Evolutionary conservation across 805 yeast genomes (phyloP).

Genomic region (Candida krabiensis): DNA sequence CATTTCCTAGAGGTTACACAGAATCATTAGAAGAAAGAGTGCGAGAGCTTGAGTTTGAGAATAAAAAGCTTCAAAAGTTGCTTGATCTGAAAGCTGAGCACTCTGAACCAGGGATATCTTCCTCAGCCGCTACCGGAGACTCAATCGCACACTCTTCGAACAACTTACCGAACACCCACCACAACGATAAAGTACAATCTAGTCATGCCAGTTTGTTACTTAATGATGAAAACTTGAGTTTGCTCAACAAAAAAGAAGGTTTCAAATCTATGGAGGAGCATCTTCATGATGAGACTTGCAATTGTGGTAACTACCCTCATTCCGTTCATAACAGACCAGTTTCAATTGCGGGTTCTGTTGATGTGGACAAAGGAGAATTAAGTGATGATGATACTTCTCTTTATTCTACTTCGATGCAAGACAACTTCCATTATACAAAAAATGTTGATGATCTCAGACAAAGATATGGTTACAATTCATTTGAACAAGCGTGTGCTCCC

Average conservation of each 20-base stretch:
- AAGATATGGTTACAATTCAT: conserved; percentile 36
- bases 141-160: neutral
- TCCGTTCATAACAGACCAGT: conserved; percentile 64
- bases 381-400: conserved; percentile 46
- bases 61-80: conserved; percentile 63
- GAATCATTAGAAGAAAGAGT: conserved; percentile 86
- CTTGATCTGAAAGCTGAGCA: conserved; percentile 48
- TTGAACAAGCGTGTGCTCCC: conserved; percentile 71
- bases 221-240: conserved; percentile 31
- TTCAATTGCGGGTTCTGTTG: conserved; percentile 62
- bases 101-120: neutral
- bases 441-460: conserved; percentile 25
- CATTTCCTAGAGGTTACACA: conserved; percentile 90
- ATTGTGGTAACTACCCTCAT: conserved; percentile 54
- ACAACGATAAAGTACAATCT: neutral
- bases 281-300: conserved; percentile 53
- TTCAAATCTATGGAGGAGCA: conserved; percentile 32
- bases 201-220: conserved; percentile 8
- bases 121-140: neutral
- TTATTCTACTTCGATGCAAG: conserved; percentile 25
- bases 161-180: neutral
- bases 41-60: conserved; percentile 82
- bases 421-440: conserved; percentile 18
- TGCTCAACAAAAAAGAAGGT: conserved; percentile 26
- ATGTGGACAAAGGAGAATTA: conserved; percentile 44